Base-by-base conservation (phyloP, 345 rosid genomes). In the Boechera divaricarpa region DNA sequence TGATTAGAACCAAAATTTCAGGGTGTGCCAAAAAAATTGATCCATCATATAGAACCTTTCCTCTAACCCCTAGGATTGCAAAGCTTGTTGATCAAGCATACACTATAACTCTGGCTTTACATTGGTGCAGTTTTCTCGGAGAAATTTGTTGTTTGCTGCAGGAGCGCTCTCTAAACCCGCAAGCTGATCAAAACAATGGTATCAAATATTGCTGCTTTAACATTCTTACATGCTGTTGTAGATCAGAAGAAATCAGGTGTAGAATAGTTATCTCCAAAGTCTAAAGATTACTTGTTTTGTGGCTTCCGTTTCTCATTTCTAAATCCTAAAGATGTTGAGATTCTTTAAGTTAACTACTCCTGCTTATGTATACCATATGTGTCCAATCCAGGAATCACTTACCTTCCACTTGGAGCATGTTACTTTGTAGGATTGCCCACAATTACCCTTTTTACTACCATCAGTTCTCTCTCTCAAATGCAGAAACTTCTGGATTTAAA, bases 131-230 rank as follows among this genome's bases (percentile, higher is more conserved):
- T 95, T 91, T 78, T 95, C 98, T 18, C 83, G 90, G 67, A 86
- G 98, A 77, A 95, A 92, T 79, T 83, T 95, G 53, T 86, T 92
- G 53, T 92, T 95, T 74, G 97, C 92, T 5, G 93, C 97, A 6
- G 99, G 96, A 39, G 91, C 81, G 29, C 84, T 91, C 64, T 86
- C 93, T 26, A 92, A 86, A 82, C 84, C 77, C 12, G 60, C 21
- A 21, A 68, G 65, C 78, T 79, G 71, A 79, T 61, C 26, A 65
- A 70, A 65, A 5, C 32, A 35, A 63, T 62, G 63, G n/a, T 44
- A 44, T 13, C 5, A n/a, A 63, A 54, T 21, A 21, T 53, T 16
- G 1, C 8, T 75, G 31, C 58, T 65, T 12, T 32, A 3, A 15
- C 59, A 49, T 28, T 67, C 52, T 67, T 67, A 47, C 5, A 70